Percentiles rank a stretch among this genome's conserved stretches.
These are phyloP conservation scores for Colletotrichum sp. DNA, from an alignment of 2,329 filamentous ascomycete species.

Conservation along the genomic window DNA sequence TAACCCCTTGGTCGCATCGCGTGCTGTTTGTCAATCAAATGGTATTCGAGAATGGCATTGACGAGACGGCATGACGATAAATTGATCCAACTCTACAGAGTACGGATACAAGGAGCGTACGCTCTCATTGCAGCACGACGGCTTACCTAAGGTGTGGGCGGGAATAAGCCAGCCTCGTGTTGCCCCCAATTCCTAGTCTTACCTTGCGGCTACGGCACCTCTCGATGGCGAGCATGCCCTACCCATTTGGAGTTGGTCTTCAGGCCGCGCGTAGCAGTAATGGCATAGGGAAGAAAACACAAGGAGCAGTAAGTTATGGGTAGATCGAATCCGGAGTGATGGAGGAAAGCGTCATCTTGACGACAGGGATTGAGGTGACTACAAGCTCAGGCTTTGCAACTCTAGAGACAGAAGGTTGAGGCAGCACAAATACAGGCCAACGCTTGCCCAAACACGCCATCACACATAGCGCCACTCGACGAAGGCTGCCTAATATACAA, in stretches of 20 bases:
- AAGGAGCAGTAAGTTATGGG: not conserved
- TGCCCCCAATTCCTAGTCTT: not conserved
- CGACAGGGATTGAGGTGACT: not conserved
- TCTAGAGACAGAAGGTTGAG: not conserved
- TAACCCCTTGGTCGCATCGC: not conserved
- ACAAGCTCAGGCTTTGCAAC: not conserved
- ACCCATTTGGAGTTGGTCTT: not conserved
- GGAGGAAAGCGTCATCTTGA: not conserved
- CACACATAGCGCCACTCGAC: not conserved
- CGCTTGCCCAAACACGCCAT: not conserved
- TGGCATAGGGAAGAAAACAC: too few relatives aligned
- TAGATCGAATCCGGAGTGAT: not conserved
- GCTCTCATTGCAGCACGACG: not conserved
- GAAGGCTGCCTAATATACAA: not conserved
- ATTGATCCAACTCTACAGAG: not conserved
- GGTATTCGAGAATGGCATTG: not conserved
- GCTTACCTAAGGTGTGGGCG: not conserved
- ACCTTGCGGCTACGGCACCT: not conserved
- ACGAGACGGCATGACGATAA: not conserved
- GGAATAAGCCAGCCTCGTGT: not conserved
- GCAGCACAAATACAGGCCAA: not conserved
- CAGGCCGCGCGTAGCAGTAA: not conserved
- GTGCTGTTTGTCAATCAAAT: not conserved
- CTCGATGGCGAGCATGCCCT: not conserved
- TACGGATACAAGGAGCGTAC: not conserved